Evolutionary conservation across 179 eudicot genomes (phyloP).

Genomic region (Carnegiea gigantea): DNA sequence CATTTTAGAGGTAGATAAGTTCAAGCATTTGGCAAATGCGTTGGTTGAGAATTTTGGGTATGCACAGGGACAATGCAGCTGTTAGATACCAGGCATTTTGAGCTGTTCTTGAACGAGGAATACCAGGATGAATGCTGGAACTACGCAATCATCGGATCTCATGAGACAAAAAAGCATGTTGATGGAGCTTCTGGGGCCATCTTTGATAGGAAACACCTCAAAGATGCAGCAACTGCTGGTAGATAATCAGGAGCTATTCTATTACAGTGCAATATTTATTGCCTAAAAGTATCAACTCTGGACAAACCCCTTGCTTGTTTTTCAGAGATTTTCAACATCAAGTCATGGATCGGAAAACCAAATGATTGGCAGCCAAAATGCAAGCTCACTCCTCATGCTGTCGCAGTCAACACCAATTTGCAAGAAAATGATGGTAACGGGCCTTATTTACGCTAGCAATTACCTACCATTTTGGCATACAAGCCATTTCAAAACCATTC

Average conservation of each 20-base stretch:
- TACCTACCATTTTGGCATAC: background rate
- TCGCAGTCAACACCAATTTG: constrained; percentile 85
- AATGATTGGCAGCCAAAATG: constrained; percentile 91
- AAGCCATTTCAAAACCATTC: background rate
- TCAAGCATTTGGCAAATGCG: background rate
- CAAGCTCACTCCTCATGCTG: constrained; percentile 69
- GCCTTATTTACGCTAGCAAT: background rate
- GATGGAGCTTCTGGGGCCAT: constrained; percentile 80
- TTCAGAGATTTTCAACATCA: constrained; percentile 66
- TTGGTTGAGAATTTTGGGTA: background rate
- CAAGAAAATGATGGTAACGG: constrained; percentile 72
- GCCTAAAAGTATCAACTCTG: background rate
- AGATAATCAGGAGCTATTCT: background rate
- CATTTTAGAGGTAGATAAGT: background rate
- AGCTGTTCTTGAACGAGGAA: constrained; percentile 64
- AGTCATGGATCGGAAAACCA: constrained; percentile 68
- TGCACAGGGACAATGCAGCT: constrained; percentile 86
- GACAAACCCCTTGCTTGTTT: background rate
- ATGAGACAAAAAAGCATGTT: constrained; percentile 51
- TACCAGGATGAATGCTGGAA: constrained; percentile 81
- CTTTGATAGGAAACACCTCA: constrained; percentile 62
- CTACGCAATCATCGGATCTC: constrained; percentile 56
- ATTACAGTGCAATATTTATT: background rate
- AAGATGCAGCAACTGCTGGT: constrained; percentile 70
- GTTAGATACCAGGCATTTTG: constrained; percentile 89